Evolutionary conservation across 1,284 basidiomycete genomes (phyloP), one percentile per base, ranked within the genome.

Genomic region (Schizophyllum commune): DNA sequence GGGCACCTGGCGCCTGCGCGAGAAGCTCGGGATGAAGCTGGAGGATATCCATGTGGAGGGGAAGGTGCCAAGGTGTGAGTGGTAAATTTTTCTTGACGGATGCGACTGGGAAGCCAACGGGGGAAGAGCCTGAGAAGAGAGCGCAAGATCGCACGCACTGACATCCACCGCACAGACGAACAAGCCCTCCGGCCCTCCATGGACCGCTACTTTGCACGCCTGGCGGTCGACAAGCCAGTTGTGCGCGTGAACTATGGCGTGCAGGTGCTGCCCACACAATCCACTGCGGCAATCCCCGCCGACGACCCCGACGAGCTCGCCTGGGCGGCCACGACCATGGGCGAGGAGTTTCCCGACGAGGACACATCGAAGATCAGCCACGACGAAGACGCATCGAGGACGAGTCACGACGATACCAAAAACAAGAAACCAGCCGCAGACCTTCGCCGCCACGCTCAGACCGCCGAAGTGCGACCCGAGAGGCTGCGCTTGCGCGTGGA

Each of bases 1-100:
- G 63, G 87, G 91, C 7, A 86, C 83, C 65, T 93, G 91, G 91
- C 77, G 90, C 21, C 78, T 92, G 70, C 69, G 80, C 61, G 90
- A 92, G 72, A 92, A 92, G 73, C 81, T 91, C 61, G 90, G 89
- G 7, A 73, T 85, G 68, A 77, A 84, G 5, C 73, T 92, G 20
- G 85, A 90, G 54, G 83, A 90, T 61, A 91, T 93, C 57, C 91
- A 93, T 70, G 73, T 77, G 55, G 76, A 77, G 57, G 88, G 89
- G 4, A 72, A 84, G 59, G 89, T 91, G 15, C 87, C 88, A 47
- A 83, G 83, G 73, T 91, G 88, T 88, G 69, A 70, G 84, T 72
- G n/a, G 13, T n/a, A n/a, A n/a, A n/a, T n/a, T n/a, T n/a, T n/a
- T n/a, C n/a, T n/a, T n/a, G n/a, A n/a, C n/a, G n/a, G n/a, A n/a